Base-by-base conservation (phyloP, 768 basidiomycete species). In the Rhodotorula toruloides region DNA sequence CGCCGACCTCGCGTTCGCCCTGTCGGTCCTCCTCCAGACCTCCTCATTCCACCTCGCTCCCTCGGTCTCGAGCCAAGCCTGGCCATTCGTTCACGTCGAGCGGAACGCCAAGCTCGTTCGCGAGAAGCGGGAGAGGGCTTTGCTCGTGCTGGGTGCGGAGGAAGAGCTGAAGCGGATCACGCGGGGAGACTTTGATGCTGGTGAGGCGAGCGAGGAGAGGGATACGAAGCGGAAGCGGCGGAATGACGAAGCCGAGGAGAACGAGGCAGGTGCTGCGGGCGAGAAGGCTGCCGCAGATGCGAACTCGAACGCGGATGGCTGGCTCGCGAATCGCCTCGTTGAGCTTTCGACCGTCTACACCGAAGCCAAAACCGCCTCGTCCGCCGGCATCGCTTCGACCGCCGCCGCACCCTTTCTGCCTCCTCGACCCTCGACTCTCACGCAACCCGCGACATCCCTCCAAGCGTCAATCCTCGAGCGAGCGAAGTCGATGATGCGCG, bases 141-240 rank as follows among this genome's bases (percentile, higher is more conserved):
- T 49, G 29, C 29, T 31, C 17, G 17, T 49, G 22, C 31, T 49
- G 17, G 48, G 48, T 21, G 48, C 31, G 5, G 19, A 8, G 14
- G 48, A 49, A 7, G 48, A 49, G 48, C 19, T 29, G 29, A 13
- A 19, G 9, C 29, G 1, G 31, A 29, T 49, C 31, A 2, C 29
- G 16, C 13, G 0, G 48, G 48, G 31, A 21, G 31, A 19, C 29
- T 31, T 12, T 10, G 48, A 21, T 31, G 31, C 3, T 10, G 31
- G 8, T 5, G 8, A 2, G 12, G 2, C 6, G 11, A 9, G 12
- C 11, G 9, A 11, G 17, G 9, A 19, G 16, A 2, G 31, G 48
- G 14, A 8, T n/a, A n/a, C n/a, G 48, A 49, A 32, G 31, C 31
- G 48, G 19, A 12, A 31, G 7, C 31, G 31, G 25, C 8, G 5